A percentile compares a stretch with the other conserved stretches of the same genome.
phyloP scores from a whole-genome alignment of 1,284 basidiomycete genomes.

The Pseudozyma flocculosa region DNA sequence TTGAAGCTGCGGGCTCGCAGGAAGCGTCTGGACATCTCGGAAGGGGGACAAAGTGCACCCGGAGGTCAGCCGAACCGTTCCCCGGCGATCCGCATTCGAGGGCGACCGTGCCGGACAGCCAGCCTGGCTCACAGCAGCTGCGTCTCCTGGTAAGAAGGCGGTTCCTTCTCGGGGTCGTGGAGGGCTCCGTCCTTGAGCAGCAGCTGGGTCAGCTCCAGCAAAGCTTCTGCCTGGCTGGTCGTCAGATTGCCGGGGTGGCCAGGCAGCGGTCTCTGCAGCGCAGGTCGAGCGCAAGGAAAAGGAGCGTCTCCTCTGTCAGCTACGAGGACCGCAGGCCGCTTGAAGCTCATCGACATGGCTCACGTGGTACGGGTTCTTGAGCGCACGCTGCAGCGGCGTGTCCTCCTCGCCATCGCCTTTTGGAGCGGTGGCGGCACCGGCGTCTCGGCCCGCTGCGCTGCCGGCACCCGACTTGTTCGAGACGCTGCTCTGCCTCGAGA shows the following conservation, averaged over 20 bases:
- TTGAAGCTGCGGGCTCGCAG: constrained; percentile 51
- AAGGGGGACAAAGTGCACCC: neutral
- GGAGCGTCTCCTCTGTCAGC: too few relatives aligned
- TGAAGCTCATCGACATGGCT: too few relatives aligned
- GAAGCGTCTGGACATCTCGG: constrained; percentile 21
- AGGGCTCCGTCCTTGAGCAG: constrained; percentile 30
- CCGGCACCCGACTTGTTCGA: constrained; percentile 4
- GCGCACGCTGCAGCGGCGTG: constrained; percentile 16
- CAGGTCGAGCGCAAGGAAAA: neutral
- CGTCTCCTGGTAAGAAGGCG: constrained; percentile 28
- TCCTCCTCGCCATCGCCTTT: constrained; percentile 10
- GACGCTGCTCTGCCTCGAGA: too few relatives aligned
- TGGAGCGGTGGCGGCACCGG: constrained; percentile 4
- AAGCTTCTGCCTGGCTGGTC: constrained; percentile 28
- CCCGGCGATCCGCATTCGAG: neutral
- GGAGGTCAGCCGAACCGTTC: neutral
- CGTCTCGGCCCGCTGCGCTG: constrained; percentile 3
- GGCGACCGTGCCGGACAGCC: too few relatives aligned
- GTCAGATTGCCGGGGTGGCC: constrained; percentile 53
- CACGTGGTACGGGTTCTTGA: constrained; percentile 1
- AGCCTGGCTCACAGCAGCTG: constrained; percentile 34
- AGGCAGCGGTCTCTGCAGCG: constrained; percentile 11
- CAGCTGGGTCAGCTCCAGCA: constrained; percentile 21
- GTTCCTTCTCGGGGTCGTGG: constrained; percentile 10
- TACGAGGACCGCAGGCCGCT: too few relatives aligned